Evolutionary conservation across 495 filamentous ascomycete species (phyloP), one percentile per base, ranked within the genome.

Genomic region (Tuber aestivum): DNA sequence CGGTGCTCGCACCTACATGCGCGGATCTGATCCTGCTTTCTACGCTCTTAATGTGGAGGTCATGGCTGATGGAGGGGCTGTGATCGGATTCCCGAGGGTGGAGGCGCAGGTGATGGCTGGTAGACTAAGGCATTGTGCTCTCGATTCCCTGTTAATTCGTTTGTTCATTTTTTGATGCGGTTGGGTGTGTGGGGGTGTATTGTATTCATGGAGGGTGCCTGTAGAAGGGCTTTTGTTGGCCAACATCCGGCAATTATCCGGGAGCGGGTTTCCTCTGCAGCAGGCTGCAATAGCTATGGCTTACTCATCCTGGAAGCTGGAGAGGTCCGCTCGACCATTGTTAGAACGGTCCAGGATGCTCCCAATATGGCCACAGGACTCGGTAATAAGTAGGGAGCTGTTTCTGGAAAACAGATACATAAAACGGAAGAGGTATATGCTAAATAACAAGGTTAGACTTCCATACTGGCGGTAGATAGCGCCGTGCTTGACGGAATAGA

Each of bases 91-190:
- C 27, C 93, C 92, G 18, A 85, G 93, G 73, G 90, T 88, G 5
- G 92, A 94, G 84, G 92, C 92, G 6, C 90, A 90, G 79, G 82
- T 88, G 72, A 94, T 94, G 92, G 92, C 93, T 56, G 92, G 93
- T 40, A 94, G 85, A 91, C 89, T 35, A 89, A 87, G 87, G 38
- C 70, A 40, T 74, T 41, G 10, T 40, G 5, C 23, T 41, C n/a
- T 16, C 16, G n/a, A 32, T 2, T 21, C 35, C 68, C 21, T 9
- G 1, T 71, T 32, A 18, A 37, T 18, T 70, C 14, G 23, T 35
- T 42, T n/a, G 7, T 23, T 21, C 4, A 42, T 23, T 56, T 10
- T n/a, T 56, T 48, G 8, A 40, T 41, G 41, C 61, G 72, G 70
- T 75, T 72, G n/a, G 69, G 48, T 37, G 45, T n/a, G 16, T 14